These are phyloP conservation scores for Atractiella rhizophila DNA, from an alignment of 768 basidiomycete genomes.

Conservation along the genomic window DNA sequence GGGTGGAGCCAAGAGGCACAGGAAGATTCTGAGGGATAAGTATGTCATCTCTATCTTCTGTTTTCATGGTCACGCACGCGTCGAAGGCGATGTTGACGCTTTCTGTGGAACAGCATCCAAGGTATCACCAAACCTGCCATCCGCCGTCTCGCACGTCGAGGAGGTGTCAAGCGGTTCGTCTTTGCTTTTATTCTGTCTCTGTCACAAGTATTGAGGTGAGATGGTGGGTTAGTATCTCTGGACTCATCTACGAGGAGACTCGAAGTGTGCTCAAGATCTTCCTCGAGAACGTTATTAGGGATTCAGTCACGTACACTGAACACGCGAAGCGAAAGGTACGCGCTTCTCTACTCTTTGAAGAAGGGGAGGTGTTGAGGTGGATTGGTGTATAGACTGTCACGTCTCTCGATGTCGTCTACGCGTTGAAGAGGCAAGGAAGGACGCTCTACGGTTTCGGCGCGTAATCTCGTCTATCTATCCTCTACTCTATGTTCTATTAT, in stretches of 20 bases:
- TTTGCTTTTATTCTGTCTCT: conserved; percentile 20
- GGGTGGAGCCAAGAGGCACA: conserved; percentile 26
- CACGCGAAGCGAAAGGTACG: conserved; percentile 78
- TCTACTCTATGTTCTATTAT: too few species aligned
- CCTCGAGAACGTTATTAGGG: conserved; percentile 61
- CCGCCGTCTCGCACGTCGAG: conserved; percentile 28
- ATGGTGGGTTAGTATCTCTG: conserved; percentile 20
- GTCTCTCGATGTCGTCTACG: conserved; percentile 18
- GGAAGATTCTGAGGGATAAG: conserved; percentile 30
- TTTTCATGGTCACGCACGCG: conserved; percentile 69
- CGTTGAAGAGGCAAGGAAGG: conserved; percentile 29
- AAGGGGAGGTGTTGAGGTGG: conserved; percentile 9
- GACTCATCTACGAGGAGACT: conserved; percentile 74
- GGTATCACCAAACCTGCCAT: conserved; percentile 46
- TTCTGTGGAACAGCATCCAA: conserved; percentile 25
- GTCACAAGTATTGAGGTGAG: too few species aligned
- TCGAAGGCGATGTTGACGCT: too few species aligned
- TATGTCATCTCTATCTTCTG: conserved; percentile 73
- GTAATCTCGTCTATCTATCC: too few species aligned
- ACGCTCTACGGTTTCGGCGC: conserved; percentile 77
- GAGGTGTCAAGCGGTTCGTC: conserved; percentile 31
- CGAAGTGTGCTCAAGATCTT: conserved; percentile 85
- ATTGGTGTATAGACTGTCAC: conserved; percentile 38
- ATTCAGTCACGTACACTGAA: conserved; percentile 60
- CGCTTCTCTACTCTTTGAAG: conserved; percentile 41